Percentiles rank a stretch among this genome's conserved stretches.
phyloP scores from a whole-genome alignment of 164 flowering plant species.

The Macadamia integrifolia region DNA sequence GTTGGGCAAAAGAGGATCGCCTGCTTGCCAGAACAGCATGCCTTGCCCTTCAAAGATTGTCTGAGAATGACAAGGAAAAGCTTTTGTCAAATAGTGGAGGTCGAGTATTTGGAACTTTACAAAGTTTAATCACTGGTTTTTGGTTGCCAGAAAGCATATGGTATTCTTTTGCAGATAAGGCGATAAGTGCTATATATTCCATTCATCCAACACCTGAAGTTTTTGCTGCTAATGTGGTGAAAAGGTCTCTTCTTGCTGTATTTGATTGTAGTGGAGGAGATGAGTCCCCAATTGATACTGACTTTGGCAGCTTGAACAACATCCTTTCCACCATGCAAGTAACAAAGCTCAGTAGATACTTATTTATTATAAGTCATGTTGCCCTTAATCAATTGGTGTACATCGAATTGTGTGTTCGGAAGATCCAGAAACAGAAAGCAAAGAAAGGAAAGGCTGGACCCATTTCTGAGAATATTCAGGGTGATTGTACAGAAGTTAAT shows the following conservation, averaged over 20 bases:
- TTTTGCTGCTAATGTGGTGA: conserved; percentile 67
- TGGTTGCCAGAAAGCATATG: conserved; percentile 77
- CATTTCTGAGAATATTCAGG: conserved; percentile 24
- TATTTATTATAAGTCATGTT: conserved; percentile 75
- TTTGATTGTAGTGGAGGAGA: conserved; percentile 39
- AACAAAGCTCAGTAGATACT: conserved; percentile 64
- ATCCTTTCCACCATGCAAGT: conserved; percentile 50
- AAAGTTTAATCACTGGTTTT: conserved; percentile 62
- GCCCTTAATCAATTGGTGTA: conserved; percentile 88
- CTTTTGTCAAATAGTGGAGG: conserved; percentile 53
- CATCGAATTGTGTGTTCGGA: conserved; percentile 71
- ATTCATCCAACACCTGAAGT: conserved; percentile 89
- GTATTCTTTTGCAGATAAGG: conserved; percentile 93
- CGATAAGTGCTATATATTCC: conserved; percentile 65
- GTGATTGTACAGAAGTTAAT: conserved; percentile 13
- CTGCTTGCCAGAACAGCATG: conserved; percentile 93
- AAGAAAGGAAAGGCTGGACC: conserved; percentile 35
- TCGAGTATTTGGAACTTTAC: conserved; percentile 63
- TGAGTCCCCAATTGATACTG: conserved; percentile 33
- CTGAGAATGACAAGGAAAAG: conserved; percentile 73
- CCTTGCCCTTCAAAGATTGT: conserved; percentile 75
- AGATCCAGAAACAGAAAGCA: conserved; percentile 73
- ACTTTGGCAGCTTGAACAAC: conserved; percentile 14
- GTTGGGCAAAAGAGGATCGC: conserved; percentile 94
- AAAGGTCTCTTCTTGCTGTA: conserved; percentile 50